Evolutionary conservation across 2,329 filamentous ascomycete species (phyloP), one percentile per base, ranked within the genome.

Genomic region (Annulohypoxylon truncatum): DNA sequence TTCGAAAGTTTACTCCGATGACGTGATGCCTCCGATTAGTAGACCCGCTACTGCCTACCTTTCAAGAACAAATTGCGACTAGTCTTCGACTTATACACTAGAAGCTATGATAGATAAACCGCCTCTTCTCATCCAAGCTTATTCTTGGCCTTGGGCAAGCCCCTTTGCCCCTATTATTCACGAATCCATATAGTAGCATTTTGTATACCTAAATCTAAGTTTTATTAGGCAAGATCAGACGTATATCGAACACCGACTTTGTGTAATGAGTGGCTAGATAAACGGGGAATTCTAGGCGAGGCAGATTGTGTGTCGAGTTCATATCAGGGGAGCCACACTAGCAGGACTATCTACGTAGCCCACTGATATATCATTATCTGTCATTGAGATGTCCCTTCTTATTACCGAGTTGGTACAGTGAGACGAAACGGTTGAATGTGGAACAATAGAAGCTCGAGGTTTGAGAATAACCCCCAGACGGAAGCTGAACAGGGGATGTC

Each of bases 371-470:
- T 55, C 52, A 44, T 55, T 48, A 18, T 8, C 15, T 55, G 22
- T 55, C 52, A 46, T 55, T 50, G 26, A 18, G 53, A 57, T 52
- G 38, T 56, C 47, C 47, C 35, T 51, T 57, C 50, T 40, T 29
- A 35, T 15, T 59, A 46, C n/a, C 22, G 35, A 28, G 44, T 58
- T 65, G 31, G 57, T 55, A 54, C 48, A 29, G 42, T 61, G 57
- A 61, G 61, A 68, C 62, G 29, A 13, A 20, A 62, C 26, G 35
- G 48, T 42, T 38, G 28, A 50, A 26, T 38, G 52, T 54, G 61
- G 52, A 67, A 67, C 55, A 61, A 53, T 50, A 18, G 28, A 56
- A 58, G 55, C 60, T 57, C 29, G 56, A 57, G 47, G 52, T 47
- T 52, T 29, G 44, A 51, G 47, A 6, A 61, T 44, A 46, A 57